Evolutionary conservation across 768 basidiomycete species (phyloP).

Genomic region (Rhizopogon rudus): DNA sequence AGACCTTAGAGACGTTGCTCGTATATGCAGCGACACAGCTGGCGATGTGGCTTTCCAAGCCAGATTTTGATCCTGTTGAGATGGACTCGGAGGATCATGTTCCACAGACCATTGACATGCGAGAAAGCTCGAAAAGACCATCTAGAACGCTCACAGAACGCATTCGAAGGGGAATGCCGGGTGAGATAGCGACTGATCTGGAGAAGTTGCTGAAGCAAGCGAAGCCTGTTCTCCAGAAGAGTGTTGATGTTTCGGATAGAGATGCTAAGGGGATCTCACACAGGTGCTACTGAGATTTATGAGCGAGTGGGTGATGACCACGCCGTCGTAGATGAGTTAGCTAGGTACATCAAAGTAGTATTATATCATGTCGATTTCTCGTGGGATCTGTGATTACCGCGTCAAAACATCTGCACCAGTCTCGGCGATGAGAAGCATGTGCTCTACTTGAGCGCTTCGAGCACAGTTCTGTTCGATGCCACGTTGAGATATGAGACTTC

Average conservation of each 20-base stretch:
- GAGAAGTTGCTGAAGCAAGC: conserved; percentile 62
- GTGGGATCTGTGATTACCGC: conserved; percentile 13
- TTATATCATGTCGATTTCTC: neutral
- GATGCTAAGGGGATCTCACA: conserved; percentile 46
- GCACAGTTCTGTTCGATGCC: conserved; percentile 58
- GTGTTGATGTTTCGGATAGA: conserved; percentile 41
- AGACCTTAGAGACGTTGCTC: conserved; percentile 62
- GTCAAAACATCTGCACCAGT: conserved; percentile 78
- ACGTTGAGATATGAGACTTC: conserved; percentile 1
- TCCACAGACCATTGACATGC: conserved; percentile 7
- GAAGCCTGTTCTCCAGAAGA: conserved; percentile 58
- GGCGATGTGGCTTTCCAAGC: conserved; percentile 71
- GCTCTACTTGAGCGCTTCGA: conserved; percentile 81
- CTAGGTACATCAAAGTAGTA: conserved; percentile 7
- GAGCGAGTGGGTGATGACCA: conserved; percentile 49
- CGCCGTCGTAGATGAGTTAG: conserved; percentile 14
- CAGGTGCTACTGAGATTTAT: conserved; percentile 60
- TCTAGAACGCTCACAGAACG: conserved; percentile 57
- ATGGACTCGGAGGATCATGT: conserved; percentile 39
- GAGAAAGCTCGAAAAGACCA: conserved; percentile 31
- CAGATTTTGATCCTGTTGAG: conserved; percentile 50
- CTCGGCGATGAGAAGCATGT: conserved; percentile 83
- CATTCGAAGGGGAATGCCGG: conserved; percentile 70
- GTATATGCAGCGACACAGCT: conserved; percentile 75
- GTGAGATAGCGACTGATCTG: conserved; percentile 72